Percentiles rank a stretch among this genome's conserved stretches.
Conservation (phyloP, 2,329 filamentous ascomycete species). For the Xenosphaeropsis pyriputrescens region DNA sequence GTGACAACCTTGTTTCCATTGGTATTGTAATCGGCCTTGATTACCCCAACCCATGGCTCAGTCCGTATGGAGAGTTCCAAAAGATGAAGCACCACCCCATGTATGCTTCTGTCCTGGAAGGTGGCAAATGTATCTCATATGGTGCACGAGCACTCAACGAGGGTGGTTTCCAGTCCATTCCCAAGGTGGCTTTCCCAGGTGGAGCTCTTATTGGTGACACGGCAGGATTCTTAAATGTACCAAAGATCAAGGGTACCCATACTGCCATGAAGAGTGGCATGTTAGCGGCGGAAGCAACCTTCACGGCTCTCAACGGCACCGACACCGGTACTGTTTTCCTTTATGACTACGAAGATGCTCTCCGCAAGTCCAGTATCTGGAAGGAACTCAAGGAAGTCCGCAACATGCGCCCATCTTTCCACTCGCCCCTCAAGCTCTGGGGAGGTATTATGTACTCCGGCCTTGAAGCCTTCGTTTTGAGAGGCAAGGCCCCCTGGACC, state of each 20-base stretch:
- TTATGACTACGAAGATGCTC: slow-evolving; percentile 82
- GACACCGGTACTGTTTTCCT: slow-evolving; percentile 69
- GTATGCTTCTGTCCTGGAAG: slow-evolving; percentile 75
- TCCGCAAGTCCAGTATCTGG: slow-evolving; percentile 82
- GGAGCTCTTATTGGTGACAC: slow-evolving; percentile 93
- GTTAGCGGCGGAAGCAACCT: slow-evolving; percentile 86
- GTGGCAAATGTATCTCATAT: slow-evolving; percentile 95
- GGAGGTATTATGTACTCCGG: slow-evolving; percentile 89
- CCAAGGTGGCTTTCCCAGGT: slow-evolving; percentile 90
- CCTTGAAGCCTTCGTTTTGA: slow-evolving; percentile 76
- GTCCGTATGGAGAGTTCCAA: slow-evolving; percentile 92
- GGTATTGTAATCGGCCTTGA: slow-evolving; percentile 88
- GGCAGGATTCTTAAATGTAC: slow-evolving; percentile 91
- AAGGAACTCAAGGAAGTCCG: slow-evolving; percentile 87
- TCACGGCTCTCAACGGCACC: slow-evolving; percentile 48
- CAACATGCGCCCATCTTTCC: slow-evolving; percentile 95
- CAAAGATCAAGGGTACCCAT: slow-evolving; percentile 97
- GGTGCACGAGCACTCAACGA: slow-evolving; percentile 84
- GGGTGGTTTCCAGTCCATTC: slow-evolving; percentile 94
- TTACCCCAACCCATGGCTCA: slow-evolving; percentile 93
- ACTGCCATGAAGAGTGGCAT: slow-evolving; percentile 97
- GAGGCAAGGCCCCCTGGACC: slow-evolving; percentile 82
- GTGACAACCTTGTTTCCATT: slow-evolving; percentile 86
- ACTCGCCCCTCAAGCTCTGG: slow-evolving; percentile 71
- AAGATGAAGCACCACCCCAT: slow-evolving; percentile 97